Conservation (phyloP, 2,329 filamentous ascomycete species). For the Fusarium drepaniforme region DNA sequence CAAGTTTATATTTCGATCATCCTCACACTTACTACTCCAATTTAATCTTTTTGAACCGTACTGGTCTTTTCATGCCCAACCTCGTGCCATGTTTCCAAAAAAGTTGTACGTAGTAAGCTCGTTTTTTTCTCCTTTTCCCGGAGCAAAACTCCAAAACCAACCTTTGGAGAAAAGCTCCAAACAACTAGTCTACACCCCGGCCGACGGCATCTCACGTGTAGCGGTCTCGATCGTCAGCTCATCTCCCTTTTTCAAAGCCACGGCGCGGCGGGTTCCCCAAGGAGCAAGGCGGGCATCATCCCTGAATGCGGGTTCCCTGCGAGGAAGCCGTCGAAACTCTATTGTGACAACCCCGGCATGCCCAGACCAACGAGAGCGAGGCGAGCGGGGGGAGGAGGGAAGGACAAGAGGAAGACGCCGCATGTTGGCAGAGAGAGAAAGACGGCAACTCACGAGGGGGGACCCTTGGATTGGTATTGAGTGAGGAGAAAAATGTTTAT, state of each 20-base stretch:
- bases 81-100: not conserved
- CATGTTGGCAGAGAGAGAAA: not conserved
- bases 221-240: not conserved
- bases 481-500: not conserved
- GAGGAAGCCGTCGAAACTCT: constrained; percentile 34
- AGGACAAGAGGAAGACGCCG: not conserved
- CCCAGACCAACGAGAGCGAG: constrained; percentile 14
- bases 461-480: not conserved
- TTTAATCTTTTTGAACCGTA: not conserved
- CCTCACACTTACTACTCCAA: not conserved
- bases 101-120: not conserved
- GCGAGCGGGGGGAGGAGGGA: not conserved
- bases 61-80: not conserved
- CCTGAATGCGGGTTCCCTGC: constrained; percentile 6
- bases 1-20: not conserved
- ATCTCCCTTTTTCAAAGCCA: not conserved
- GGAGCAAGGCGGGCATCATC: constrained; percentile 14
- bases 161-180: constrained; percentile 11
- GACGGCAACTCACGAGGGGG: not conserved
- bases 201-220: constrained; percentile 39
- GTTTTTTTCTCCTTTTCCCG: not conserved
- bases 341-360: constrained; percentile 22
- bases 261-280: constrained; percentile 42
- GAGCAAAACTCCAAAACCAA: constrained; percentile 8
- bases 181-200: not conserved